Evolutionary conservation across 1,284 basidiomycete species (phyloP).

Genomic region (Cerrena zonata): DNA sequence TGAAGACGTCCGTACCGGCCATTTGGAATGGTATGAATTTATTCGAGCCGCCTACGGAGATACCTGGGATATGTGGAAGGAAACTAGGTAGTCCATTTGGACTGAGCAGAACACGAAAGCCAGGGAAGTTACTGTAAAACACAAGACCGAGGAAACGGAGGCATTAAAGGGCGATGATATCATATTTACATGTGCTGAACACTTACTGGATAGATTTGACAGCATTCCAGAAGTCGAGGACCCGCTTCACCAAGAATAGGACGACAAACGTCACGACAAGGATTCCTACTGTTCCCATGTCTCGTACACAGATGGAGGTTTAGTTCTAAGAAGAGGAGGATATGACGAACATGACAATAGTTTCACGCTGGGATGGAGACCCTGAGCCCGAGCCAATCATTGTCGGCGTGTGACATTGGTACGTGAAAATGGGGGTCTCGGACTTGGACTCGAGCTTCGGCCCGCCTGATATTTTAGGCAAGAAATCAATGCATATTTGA

Average conservation of each 20-base stretch:
- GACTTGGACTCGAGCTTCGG: too few species aligned
- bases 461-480: too few species aligned
- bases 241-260: constrained; percentile 15
- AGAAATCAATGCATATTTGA: too few species aligned
- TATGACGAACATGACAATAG: too few species aligned
- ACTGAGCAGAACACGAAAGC: constrained; percentile 21
- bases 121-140: constrained; percentile 17
- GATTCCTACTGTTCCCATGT: not conserved
- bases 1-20: constrained; percentile 21
- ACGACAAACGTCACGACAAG: not conserved
- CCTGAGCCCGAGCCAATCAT: too few species aligned
- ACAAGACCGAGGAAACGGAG: not conserved
- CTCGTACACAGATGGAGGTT: too few species aligned
- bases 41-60: constrained; percentile 19
- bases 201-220: constrained; percentile 19
- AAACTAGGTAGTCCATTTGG: constrained; percentile 18
- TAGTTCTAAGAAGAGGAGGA: too few species aligned
- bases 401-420: too few species aligned
- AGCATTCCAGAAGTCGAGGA: constrained; percentile 19
- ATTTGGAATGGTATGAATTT: constrained; percentile 20
- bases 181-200: too few species aligned
- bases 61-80: constrained; percentile 17
- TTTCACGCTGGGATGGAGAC: too few species aligned
- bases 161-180: not conserved
- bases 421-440: too few species aligned